Base-by-base conservation (phyloP, 768 basidiomycete species). In the Russula brevipes region DNA sequence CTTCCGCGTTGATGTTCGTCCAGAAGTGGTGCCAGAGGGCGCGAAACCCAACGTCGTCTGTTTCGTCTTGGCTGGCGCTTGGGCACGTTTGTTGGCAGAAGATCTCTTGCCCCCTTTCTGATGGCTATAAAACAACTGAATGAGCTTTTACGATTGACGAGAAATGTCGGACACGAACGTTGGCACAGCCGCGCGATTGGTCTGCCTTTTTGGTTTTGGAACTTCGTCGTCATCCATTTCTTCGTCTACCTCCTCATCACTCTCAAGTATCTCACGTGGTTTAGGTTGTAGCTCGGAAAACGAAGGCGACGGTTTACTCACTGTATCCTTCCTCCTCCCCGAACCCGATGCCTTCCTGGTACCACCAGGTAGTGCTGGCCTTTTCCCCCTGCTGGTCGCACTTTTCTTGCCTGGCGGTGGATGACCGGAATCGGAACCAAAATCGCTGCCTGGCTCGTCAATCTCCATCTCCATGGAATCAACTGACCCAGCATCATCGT, bases 391-490 rank as follows among this genome's bases (percentile, higher is more conserved):
- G 35, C 72, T 50, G 1, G 75, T 68, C 4, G 72, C 42, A 14
- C 19, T 24, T 52, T 56, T 59, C 54, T 60, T 67, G 36, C 69
- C 71, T 63, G 76, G 75, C 30, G 71, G 57, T 9, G 69, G 49
- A 30, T 68, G 69, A 42, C 59, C 62, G 7, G 59, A 60, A 11
- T 71, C 67, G 17, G 67, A 69, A 14, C 65, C 71, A 33, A 66
- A 69, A 30, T 69, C 69, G 33, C 68, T 68, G 9, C 70, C 73
- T 64, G 47, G 58, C 11, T 54, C 58, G 51, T 88, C 88, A 51
- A 90, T 72, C 53, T 93, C 88, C 82, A 89, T 86, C 76, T 80
- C 76, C 88, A 90, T 90, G 3, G 88, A 91, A 70, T 91, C 91
- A 14, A 73, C 72, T 0, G 79, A 82, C 30, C 70, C 76, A 14